Percentiles rank a stretch among this genome's conserved stretches.
Conservation (phyloP, 1,284 basidiomycete species). For the Heterobasidion parviporum region DNA sequence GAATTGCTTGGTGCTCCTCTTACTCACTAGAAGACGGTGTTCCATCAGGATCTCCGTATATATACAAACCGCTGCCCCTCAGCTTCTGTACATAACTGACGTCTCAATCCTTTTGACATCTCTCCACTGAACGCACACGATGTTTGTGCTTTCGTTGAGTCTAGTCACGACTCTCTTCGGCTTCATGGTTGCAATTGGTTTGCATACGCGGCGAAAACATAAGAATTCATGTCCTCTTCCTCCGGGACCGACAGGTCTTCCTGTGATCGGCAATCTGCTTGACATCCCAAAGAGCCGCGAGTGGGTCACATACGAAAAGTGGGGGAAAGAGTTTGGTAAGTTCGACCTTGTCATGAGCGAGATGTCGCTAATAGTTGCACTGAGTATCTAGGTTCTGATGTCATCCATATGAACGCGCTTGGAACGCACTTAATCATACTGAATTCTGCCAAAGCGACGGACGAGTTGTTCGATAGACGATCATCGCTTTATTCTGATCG, state of each 20-base stretch:
- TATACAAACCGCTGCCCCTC: too few relatives aligned
- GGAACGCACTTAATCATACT: constrained; percentile 8
- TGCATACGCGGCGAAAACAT: too few relatives aligned
- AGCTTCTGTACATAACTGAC: too few relatives aligned
- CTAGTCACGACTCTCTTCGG: too few relatives aligned
- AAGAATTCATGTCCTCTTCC: background rate
- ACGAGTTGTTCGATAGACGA: constrained; percentile 10
- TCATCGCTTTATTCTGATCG: constrained; percentile 10
- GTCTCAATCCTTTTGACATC: too few relatives aligned
- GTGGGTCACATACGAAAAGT: constrained; percentile 6
- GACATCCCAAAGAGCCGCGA: constrained; percentile 6
- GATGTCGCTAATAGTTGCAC: background rate
- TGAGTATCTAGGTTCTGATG: constrained; percentile 5
- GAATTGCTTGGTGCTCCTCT: too few relatives aligned
- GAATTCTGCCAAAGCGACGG: constrained; percentile 10
- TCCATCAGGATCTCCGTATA: too few relatives aligned
- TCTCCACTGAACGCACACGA: too few relatives aligned
- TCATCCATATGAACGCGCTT: constrained; percentile 8
- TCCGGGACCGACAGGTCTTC: constrained; percentile 10
- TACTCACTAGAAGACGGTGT: too few relatives aligned
- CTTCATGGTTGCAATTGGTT: too few relatives aligned
- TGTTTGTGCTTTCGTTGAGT: too few relatives aligned
- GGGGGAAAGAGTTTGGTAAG: constrained; percentile 8
- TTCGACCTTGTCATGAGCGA: background rate
- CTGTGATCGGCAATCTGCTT: constrained; percentile 11